Evolutionary conservation across 129 eudicot species (phyloP).

Genomic region (Tagetes erecta): DNA sequence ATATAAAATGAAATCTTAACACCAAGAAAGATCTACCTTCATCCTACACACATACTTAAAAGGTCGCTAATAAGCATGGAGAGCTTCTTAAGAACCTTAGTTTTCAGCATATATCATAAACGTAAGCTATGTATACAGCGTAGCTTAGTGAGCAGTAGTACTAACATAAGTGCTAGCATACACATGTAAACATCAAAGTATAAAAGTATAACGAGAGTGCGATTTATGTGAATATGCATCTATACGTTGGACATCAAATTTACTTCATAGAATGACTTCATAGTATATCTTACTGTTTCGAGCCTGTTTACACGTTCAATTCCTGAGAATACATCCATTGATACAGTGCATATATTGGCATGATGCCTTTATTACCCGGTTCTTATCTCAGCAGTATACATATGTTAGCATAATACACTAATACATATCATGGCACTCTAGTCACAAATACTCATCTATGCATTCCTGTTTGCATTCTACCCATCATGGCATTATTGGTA

Average conservation of each 20-base stretch:
- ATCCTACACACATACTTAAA: no score
- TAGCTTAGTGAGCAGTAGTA: no score
- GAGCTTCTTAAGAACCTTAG: no score
- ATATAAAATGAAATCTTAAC: no score
- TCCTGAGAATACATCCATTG: background rate
- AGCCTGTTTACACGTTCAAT: background rate
- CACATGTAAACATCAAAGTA: background rate
- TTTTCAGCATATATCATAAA: no score
- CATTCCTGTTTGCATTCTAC: background rate
- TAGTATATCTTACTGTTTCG: background rate
- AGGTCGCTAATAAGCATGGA: no score
- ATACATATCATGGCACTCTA: no score
- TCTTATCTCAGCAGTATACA: background rate
- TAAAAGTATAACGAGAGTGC: background rate
- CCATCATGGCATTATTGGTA: slow-evolving; percentile 6
- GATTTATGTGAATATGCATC: background rate
- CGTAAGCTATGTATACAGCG: no score
- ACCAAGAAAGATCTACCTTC: no score
- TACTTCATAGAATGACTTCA: background rate
- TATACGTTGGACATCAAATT: background rate
- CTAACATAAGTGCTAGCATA: background rate
- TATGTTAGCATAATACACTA: background rate
- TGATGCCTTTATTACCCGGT: no score
- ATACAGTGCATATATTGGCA: background rate
- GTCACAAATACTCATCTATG: background rate